Base-by-base conservation (phyloP, 176 grass and related monocot genomes). In the Musa schizocarpa region DNA sequence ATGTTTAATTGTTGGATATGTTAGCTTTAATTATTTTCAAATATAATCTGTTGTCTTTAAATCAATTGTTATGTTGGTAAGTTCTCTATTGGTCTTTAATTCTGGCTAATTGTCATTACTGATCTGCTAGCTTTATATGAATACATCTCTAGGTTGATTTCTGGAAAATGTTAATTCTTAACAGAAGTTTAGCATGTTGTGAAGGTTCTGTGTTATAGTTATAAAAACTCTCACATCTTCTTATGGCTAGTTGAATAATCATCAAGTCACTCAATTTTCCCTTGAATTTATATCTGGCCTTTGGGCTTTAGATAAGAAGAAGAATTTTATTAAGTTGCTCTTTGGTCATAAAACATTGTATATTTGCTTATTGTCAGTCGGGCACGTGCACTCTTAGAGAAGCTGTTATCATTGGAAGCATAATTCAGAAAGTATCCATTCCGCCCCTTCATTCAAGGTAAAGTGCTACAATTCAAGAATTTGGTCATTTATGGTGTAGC, bases 401-500 rank as follows among this genome's bases (percentile, higher is more conserved):
- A 89, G 95, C 95, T 52, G 95, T 98, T 78, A 94, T 98, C 78
- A 86, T 98, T 77, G 90, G 95, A 63, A 98, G 95, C 80, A 91
- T 98, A 66, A 87, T 98, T 65, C 70, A 91, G 53, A 98, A 93
- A 83, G 82, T 89, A 8, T 87, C 95, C 62, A 98, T 98, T 91
- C 88, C 95, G 79, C 81, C 82, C 52, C 86, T 89, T 74, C 90
- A 98, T 77, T 84, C 95, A 13, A 98, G 95, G 95, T 89, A 81
- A 81, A 76, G 19, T 82, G 11, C 9, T 27, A 13, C 11, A 74
- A 29, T 50, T 14, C n/a, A 21, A 56, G 12, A 27, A 27, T 56
- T 27, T 11, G 24, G 22, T 27, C 5, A 1, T 53, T 27, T 2
- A 17, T 16, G 25, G 6, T 79, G 68, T 61, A 13, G 9, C 19